Percentiles rank a stretch among this genome's conserved stretches.
These are phyloP conservation scores for Giardia muris DNA, from an alignment of 208 protist genomes.

Conservation along the genomic window DNA sequence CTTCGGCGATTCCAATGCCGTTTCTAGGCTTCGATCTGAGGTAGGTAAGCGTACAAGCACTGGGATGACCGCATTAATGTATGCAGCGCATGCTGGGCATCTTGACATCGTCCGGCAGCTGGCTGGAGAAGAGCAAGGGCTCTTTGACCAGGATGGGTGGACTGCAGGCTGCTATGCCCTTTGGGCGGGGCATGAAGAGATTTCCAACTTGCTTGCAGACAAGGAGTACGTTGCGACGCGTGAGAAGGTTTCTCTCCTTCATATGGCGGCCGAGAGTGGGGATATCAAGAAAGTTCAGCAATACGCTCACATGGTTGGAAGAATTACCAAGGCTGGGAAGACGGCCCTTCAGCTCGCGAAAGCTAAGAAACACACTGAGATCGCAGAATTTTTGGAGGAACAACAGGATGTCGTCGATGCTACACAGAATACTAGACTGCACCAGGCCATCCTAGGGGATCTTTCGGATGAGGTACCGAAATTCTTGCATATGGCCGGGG, in stretches of 20 bases:
- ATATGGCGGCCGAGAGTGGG: not conserved
- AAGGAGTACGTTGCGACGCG: not conserved
- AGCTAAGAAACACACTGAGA: not conserved
- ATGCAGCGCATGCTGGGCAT: not conserved
- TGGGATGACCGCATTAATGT: not conserved
- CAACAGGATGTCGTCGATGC: not conserved
- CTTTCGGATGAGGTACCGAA: not conserved
- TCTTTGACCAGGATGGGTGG: not conserved
- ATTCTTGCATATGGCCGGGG: not conserved
- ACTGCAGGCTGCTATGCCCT: not conserved
- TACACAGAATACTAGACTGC: not conserved
- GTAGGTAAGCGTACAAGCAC: not conserved
- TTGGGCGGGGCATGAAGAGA: not conserved
- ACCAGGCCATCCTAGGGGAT: not conserved
- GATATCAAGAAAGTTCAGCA: not conserved
- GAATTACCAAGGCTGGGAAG: not conserved
- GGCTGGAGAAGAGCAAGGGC: not conserved
- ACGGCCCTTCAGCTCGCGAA: not conserved
- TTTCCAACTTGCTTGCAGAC: not conserved
- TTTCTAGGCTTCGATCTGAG: not conserved
- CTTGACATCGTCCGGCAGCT: not conserved
- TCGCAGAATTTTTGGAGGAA: not conserved
- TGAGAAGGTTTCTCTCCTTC: not conserved
- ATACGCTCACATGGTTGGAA: not conserved
- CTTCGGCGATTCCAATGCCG: not conserved